Base-by-base conservation (phyloP, 176 grass and related monocot species). In the Triticum monococcum region DNA sequence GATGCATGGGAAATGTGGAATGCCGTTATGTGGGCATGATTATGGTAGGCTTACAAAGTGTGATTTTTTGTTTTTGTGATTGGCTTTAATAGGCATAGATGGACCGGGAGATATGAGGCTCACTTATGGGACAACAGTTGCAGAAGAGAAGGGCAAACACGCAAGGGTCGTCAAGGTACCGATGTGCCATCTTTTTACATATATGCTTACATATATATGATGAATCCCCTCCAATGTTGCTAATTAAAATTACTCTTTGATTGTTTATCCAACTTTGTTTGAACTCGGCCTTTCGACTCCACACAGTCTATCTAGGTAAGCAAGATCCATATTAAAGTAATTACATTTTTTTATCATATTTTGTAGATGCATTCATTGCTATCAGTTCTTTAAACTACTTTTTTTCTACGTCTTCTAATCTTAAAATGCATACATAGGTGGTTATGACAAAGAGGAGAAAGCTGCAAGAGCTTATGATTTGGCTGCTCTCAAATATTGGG, bases 401-500 rank as follows among this genome's bases (percentile, higher is more conserved):
- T 1, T 45, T 20, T 72, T 14, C 70, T 45, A 35, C 17, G 72
- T 80, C 26, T 54, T 66, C 7, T 68, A 9, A 80, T 24, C 9
- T 36, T 93, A 28, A 69, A 14, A 37, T 61, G 1, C 16, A 24
- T 85, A 77, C 22, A 41, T 81, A 99, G 97, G 97, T 78, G 97
- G 97, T 11, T 99, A 99, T 93, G 97, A 99, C 71, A 99, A 99
- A 85, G 97, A 99, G 84, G 97, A 99, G 24, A 99, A 99, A 83
- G 97, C 97, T 45, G 97, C 97, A 70, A 96, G 97, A 82, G 85
- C 97, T 79, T 99, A 99, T 78, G 97, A 99, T 93, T 90, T 99
- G 80, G 94, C 97, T 46, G 97, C 97, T 91, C 97, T 99, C 16
- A 99, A 99, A 68, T 99, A 99, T 46, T 99, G 97, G 97, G 97